Evolutionary conservation across 1,284 basidiomycete genomes (phyloP), one percentile per base, ranked within the genome.

Genomic region (Tilletiopsis washingtonensis): DNA sequence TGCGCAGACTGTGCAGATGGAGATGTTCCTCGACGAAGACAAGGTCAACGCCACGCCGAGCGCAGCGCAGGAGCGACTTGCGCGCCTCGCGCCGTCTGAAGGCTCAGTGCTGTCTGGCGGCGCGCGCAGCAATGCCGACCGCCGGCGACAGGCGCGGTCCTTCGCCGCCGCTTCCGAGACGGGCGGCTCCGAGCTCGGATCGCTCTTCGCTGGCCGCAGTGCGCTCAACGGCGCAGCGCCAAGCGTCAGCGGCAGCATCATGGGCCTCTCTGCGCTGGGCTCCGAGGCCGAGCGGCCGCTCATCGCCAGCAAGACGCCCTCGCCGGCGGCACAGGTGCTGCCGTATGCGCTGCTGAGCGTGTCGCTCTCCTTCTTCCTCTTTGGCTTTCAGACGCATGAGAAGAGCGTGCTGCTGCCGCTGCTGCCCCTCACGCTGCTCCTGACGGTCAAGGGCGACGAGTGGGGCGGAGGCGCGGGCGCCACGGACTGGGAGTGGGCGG

Each of bases 361-460:
- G 5, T 62, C 69, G 3, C 66, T 91, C 77, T 85, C 88, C 3
- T 93, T 94, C 78, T 94, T 91, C 76, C 77, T 97, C 21, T 91
- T 94, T 75, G 91, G 89, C 5, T 93, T 94, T 73, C 90, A 94
- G 70, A 90, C 91, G 24, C 90, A 93, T 74, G 90, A 94, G 74
- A 94, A 94, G 77, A 85, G 85, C 2, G 86, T 94, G 42, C 71
- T 96, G n/a, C 71, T 96, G 0, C 88, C 90, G 2, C 77, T 94
- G 19, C 75, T 94, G 57, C 91, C 91, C 0, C 77, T 91, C 23
- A 87, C 83, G 0, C 77, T 94, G 17, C 76, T 91, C 11, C 76
- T 91, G 43, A 84, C 83, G 0, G 83, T 81, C 12, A 71, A 75
- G 42, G 75, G 71, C 43, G 71, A 73, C 43, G 70, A 67, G 12